Conservation (phyloP, 768 basidiomycete genomes). For the Dentipellis sp. region DNA sequence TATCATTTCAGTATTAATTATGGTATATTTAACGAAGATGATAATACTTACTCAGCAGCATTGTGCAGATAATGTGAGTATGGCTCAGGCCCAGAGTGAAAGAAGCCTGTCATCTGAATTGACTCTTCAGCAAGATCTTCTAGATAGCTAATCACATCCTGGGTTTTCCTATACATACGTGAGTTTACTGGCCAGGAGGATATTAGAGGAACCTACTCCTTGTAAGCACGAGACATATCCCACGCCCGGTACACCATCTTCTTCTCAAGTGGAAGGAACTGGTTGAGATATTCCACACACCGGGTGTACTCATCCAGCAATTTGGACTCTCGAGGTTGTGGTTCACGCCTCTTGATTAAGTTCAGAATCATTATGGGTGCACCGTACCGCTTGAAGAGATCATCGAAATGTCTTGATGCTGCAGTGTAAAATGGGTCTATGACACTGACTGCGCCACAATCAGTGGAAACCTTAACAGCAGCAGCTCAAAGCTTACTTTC, state of each 20-base stretch:
- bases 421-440: slow-evolving; percentile 94
- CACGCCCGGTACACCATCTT: slow-evolving; percentile 89
- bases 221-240: slow-evolving; percentile 95
- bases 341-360: slow-evolving; percentile 81
- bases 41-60: slow-evolving; percentile 25
- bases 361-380: slow-evolving; percentile 87
- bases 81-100: slow-evolving; percentile 88
- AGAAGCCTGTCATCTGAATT: slow-evolving; percentile 86
- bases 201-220: slow-evolving; percentile 51
- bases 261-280: slow-evolving; percentile 80
- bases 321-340: slow-evolving; percentile 80
- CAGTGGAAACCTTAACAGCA: neutral
- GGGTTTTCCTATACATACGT: slow-evolving; percentile 58
- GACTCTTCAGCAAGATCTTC: slow-evolving; percentile 94
- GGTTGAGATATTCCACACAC: slow-evolving; percentile 89
- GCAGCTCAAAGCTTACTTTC: slow-evolving; percentile 55
- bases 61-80: slow-evolving; percentile 57
- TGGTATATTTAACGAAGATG: neutral
- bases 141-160: slow-evolving; percentile 91
- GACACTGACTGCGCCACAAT: slow-evolving; percentile 56
- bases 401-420: slow-evolving; percentile 87
- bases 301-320: slow-evolving; percentile 85
- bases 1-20: neutral
- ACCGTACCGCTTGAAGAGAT: slow-evolving; percentile 85
- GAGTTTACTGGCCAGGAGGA: neutral